Base-by-base conservation (phyloP, 2,329 filamentous ascomycete species). In the Pseudogymnoascus destructans region DNA sequence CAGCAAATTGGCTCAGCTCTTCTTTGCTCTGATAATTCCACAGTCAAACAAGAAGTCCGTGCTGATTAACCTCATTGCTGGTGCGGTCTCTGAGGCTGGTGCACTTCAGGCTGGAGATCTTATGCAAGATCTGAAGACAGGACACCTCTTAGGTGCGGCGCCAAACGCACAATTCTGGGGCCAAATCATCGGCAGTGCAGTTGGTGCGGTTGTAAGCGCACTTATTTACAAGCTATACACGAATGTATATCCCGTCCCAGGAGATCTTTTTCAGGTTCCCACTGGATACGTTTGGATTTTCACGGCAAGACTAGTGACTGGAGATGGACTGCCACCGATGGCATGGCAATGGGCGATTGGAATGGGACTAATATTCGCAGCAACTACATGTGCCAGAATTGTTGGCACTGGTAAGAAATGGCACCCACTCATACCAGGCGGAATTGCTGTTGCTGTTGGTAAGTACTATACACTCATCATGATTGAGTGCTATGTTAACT, bases 241-340 rank as follows among this genome's bases (percentile, higher is more conserved):
- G 2, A 84, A 80, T 32, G 91, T 96, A 1, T 98, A 98, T 67
- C 77, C 84, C 36, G 86, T 98, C 5, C 93, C 93, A 0, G 89
- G 91, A 0, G 85, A 89, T 8, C 75, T 96, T 57, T 97, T 98
- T 70, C 87, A 95, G 68, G 90, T 95, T 1, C 93, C 93, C 0
- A 97, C 93, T 0, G 92, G 85, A 0, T 96, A 92, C 69, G 91
- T 98, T 4, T 98, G 93, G 93, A 87, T 98, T 57, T 96, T 96
- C 70, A 98, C 93, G 0, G 92, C 93, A 1, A 79, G 93, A 13
- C 77, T 98, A 2, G 91, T 98, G 8, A 97, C 91, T 0, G 93
- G 93, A 1, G 80, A 93, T 63, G 93, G 93, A 0, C 70, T 98
- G 40, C 93, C 93, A 0, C 76, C 81, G 0, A 90, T 90, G 83